A percentile compares a stretch with the other conserved stretches of the same genome.
phyloP scores from a whole-genome alignment of 805 yeast genomes.

The Sugiyamaella valdiviana region DNA sequence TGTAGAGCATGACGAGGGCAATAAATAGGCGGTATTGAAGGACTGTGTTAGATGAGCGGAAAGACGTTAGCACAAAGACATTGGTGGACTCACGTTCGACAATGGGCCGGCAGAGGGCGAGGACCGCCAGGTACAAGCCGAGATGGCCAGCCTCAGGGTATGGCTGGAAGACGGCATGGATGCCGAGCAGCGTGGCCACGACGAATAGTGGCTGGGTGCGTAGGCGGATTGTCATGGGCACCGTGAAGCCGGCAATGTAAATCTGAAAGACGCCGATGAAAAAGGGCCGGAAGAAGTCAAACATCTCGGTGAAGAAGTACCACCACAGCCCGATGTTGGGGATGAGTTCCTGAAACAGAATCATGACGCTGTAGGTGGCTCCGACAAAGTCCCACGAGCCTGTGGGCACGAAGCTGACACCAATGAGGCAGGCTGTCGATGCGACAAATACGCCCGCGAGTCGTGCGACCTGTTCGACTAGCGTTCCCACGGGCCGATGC shows the following conservation, averaged over 20 bases:
- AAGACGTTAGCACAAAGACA: not conserved
- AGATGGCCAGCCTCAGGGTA: conserved; percentile 83
- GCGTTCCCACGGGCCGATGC: conserved; percentile 8
- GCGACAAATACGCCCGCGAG: conserved; percentile 12
- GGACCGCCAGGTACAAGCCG: conserved; percentile 47
- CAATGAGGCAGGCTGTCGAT: conserved; percentile 18
- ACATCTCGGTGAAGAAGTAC: conserved; percentile 95
- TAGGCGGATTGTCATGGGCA: conserved; percentile 73
- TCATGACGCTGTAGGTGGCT: conserved; percentile 45
- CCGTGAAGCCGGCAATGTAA: conserved; percentile 55
- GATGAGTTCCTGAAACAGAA: conserved; percentile 60
- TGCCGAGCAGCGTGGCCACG: conserved; percentile 40
- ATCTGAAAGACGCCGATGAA: conserved; percentile 79
- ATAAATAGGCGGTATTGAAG: conserved; percentile 46
- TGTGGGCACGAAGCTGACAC: conserved; percentile 24
- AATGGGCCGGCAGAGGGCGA: conserved; percentile 42
- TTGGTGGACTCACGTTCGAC: conserved; percentile 12
- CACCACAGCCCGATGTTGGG: conserved; percentile 98
- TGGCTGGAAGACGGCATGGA: conserved; percentile 63
- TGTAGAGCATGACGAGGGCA: conserved; percentile 47
- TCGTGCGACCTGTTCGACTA: conserved; percentile 5
- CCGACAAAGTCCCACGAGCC: conserved; percentile 39
- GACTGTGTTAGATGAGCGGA: conserved; percentile 18
- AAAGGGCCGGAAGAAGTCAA: conserved; percentile 78
- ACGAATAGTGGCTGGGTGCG: conserved; percentile 54